A percentile compares a stretch with the other conserved stretches of the same genome.
These are phyloP conservation scores for Neonectria hederae DNA, from an alignment of 2,329 filamentous ascomycete species.

Conservation along the genomic window DNA sequence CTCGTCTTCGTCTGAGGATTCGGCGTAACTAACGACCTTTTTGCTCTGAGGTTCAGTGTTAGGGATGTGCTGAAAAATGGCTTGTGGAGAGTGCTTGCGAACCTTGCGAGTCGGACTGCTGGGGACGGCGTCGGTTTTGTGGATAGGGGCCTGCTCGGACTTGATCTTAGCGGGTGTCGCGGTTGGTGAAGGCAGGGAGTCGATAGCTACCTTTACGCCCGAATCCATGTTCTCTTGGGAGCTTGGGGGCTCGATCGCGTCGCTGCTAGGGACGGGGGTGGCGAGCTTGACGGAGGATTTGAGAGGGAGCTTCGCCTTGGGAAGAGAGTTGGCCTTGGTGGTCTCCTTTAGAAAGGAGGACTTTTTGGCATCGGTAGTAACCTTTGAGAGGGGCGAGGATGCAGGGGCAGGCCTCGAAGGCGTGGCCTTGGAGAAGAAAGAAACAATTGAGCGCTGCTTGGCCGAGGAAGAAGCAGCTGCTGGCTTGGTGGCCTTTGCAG, in stretches of 20 bases:
- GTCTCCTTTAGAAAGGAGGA: constrained; percentile 53
- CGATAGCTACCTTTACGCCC: constrained; percentile 30
- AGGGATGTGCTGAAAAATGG: neutral
- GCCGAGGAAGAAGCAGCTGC: constrained; percentile 44
- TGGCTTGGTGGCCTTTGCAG: constrained; percentile 46
- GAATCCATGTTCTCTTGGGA: constrained; percentile 71
- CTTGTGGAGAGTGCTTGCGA: constrained; percentile 28
- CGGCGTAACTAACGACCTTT: constrained; percentile 79
- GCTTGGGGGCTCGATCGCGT: constrained; percentile 72
- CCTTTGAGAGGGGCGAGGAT: constrained; percentile 46
- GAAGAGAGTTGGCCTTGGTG: constrained; percentile 53
- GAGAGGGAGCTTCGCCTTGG: constrained; percentile 58
- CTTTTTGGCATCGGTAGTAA: constrained; percentile 44
- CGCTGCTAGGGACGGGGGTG: constrained; percentile 85
- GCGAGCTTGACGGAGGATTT: constrained; percentile 50
- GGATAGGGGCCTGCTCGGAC: constrained; percentile 51
- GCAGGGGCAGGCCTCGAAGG: constrained; percentile 47
- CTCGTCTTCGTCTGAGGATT: constrained; percentile 84
- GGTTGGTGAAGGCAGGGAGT: constrained; percentile 11
- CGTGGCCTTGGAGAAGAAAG: constrained; percentile 57
- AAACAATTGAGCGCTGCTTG: constrained; percentile 56
- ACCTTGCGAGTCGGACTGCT: constrained; percentile 87
- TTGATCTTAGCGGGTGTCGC: constrained; percentile 48
- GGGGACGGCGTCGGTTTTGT: constrained; percentile 28
- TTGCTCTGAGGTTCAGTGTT: constrained; percentile 51